A percentile compares a stretch with the other conserved stretches of the same genome.
phyloP scores from a whole-genome alignment of 441 rosid genomes.

The Syzygium syzygioides region DNA sequence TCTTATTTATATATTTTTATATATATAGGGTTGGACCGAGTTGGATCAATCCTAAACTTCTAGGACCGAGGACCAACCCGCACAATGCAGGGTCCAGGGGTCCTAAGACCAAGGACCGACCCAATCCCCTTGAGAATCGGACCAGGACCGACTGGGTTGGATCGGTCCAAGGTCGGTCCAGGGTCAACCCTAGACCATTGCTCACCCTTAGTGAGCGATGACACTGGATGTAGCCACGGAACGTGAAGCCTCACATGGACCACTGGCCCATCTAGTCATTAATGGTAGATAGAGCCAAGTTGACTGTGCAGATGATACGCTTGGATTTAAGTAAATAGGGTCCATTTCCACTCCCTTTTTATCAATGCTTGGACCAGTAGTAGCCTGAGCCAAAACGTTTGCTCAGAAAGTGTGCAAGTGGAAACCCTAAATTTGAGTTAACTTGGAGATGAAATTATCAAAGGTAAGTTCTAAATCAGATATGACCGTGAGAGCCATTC shows the following conservation, averaged over 20 bases:
- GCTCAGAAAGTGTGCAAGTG: not conserved
- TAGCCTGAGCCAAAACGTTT: not conserved
- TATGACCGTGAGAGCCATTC: not conserved
- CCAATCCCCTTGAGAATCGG: no score
- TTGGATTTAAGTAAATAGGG: not conserved
- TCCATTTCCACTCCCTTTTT: not conserved
- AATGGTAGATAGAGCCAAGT: not conserved
- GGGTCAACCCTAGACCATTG: no score
- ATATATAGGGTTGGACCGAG: no score
- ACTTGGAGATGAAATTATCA: not conserved
- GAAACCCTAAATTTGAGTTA: not conserved
- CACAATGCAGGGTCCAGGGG: no score
- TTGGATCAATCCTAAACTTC: no score
- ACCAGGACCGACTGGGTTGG: no score
- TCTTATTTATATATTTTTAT: no score
- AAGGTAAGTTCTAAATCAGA: not conserved
- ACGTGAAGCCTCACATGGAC: not conserved
- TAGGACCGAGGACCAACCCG: no score
- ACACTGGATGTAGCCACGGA: not conserved
- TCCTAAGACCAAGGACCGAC: no score
- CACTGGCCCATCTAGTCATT: not conserved
- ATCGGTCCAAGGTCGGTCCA: no score
- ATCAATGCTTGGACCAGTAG: not conserved
- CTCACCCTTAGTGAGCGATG: not conserved
- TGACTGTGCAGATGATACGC: fast-evolving